These are phyloP conservation scores for Zychaea mexicana DNA, from an alignment of 371 early-diverging fungal genomes.

Conservation along the genomic window DNA sequence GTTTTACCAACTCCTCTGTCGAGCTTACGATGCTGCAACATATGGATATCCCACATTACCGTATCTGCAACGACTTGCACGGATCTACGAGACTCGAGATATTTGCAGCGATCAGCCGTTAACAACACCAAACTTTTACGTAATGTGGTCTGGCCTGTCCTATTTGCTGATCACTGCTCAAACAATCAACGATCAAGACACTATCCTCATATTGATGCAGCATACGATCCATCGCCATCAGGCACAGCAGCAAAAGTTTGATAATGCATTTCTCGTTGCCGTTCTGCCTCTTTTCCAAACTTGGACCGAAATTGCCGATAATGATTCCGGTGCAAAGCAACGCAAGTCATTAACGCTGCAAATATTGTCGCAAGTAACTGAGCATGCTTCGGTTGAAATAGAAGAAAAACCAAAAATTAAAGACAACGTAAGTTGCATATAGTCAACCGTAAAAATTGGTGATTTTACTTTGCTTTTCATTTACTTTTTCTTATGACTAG, in stretches of 20 bases:
- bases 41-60: conserved; percentile 15
- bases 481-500: conserved; percentile 1
- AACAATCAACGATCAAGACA: conserved; percentile 49
- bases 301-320: conserved; percentile 40
- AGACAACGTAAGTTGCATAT: conserved; percentile 3
- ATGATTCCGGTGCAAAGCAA: neutral
- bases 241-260: neutral
- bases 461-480: neutral
- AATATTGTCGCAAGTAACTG: conserved; percentile 11
- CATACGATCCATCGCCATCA: neutral
- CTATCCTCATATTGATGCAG: conserved; percentile 37
- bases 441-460: neutral
- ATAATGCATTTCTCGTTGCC: conserved; percentile 22
- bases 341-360: conserved; percentile 22
- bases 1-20: conserved; percentile 22
- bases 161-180: conserved; percentile 47
- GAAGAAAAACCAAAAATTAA: neutral
- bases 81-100: conserved; percentile 7
- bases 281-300: conserved; percentile 60
- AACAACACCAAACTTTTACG: conserved; percentile 11
- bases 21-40: conserved; percentile 25
- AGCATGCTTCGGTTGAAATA: neutral
- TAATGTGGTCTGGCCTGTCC: conserved; percentile 45
- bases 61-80: conserved; percentile 20
- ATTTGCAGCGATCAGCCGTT: conserved; percentile 8